Conservation (phyloP, 495 filamentous ascomycete genomes). For the Podospora fimiseda region DNA sequence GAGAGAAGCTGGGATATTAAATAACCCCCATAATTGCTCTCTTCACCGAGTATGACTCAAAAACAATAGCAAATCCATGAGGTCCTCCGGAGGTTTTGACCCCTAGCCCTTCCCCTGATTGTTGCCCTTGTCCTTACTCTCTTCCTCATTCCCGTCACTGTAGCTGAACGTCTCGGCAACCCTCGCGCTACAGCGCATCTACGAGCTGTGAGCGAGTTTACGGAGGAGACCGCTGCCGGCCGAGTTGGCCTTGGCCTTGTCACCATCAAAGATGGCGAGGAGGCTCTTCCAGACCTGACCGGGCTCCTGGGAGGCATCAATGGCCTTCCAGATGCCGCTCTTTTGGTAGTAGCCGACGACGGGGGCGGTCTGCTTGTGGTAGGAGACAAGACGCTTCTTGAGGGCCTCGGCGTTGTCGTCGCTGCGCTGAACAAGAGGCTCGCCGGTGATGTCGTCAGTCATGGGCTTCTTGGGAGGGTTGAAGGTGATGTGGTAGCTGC, state of each 20-base stretch:
- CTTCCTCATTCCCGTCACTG: conserved; percentile 1
- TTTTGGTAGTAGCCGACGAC: conserved; percentile 95
- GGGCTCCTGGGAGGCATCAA: conserved; percentile 95
- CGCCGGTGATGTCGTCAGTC: conserved; percentile 95
- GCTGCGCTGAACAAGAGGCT: conserved; percentile 90
- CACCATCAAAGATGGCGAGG: conserved; percentile 65
- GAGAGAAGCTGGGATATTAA: neutral
- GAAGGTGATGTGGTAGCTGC: conserved; percentile 96
- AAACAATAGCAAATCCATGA: conserved; percentile 19
- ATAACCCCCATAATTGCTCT: neutral
- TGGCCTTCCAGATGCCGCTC: conserved; percentile 91
- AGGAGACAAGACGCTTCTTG: conserved; percentile 88
- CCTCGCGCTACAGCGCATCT: conserved; percentile 14
- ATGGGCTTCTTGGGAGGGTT: conserved; percentile 93
- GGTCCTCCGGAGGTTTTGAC: neutral
- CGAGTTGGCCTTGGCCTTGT: conserved; percentile 46
- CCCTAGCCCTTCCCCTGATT: neutral
- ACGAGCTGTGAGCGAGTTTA: conserved; percentile 41
- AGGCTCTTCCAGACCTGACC: conserved; percentile 92
- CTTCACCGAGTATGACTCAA: conserved; percentile 10
- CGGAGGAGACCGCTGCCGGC: conserved; percentile 39
- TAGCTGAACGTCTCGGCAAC: neutral
- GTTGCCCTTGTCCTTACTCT: neutral
- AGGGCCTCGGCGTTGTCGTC: conserved; percentile 98
- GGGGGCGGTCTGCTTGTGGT: conserved; percentile 88